A percentile compares a stretch with the other conserved stretches of the same genome.
Evolutionary conservation across 1,139 yeast species (phyloP).

Genomic region (Yamadazyma buinensis): DNA sequence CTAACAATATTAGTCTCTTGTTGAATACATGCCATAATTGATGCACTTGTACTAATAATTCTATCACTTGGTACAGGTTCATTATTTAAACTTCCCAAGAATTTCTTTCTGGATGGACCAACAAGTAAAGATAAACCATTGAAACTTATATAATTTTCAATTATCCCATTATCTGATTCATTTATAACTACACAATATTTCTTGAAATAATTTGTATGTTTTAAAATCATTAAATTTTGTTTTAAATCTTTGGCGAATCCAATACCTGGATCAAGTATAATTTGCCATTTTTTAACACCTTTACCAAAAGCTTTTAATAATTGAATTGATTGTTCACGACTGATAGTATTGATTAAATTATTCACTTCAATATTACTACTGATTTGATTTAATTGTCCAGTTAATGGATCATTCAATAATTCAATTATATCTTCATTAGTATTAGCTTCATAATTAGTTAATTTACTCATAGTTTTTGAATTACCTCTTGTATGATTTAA

Average conservation of each 20-base stretch:
- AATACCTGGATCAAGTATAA: constrained; percentile 88
- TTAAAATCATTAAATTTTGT: constrained; percentile 68
- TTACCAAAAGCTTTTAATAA: constrained; percentile 52
- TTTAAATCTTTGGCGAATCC: constrained; percentile 80
- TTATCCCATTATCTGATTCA: constrained; percentile 17
- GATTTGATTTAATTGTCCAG: constrained; percentile 21
- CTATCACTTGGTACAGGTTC: constrained; percentile 52
- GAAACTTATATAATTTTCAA: constrained; percentile 37
- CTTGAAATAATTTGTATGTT: constrained; percentile 55
- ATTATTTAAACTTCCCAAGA: constrained; percentile 69
- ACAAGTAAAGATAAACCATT: constrained; percentile 63
- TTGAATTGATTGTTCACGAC: constrained; percentile 60
- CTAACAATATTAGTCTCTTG: constrained; percentile 79
- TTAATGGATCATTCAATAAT: constrained; percentile 27
- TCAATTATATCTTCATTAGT: constrained; percentile 37
- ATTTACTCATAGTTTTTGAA: constrained; percentile 64
- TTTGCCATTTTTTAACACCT: constrained; percentile 86
- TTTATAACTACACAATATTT: constrained; percentile 37
- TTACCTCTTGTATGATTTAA: constrained; percentile 85
- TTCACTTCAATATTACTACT: constrained; percentile 23
- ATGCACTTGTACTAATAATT: constrained; percentile 72
- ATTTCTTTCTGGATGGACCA: constrained; percentile 87
- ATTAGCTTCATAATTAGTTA: constrained; percentile 52
- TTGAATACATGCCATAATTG: constrained; percentile 70
- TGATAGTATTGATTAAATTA: constrained; percentile 44